Percentiles rank a stretch among this genome's conserved stretches.
Conservation (phyloP, 1,139 yeast genomes). For the Debaryomyces coudertii region DNA sequence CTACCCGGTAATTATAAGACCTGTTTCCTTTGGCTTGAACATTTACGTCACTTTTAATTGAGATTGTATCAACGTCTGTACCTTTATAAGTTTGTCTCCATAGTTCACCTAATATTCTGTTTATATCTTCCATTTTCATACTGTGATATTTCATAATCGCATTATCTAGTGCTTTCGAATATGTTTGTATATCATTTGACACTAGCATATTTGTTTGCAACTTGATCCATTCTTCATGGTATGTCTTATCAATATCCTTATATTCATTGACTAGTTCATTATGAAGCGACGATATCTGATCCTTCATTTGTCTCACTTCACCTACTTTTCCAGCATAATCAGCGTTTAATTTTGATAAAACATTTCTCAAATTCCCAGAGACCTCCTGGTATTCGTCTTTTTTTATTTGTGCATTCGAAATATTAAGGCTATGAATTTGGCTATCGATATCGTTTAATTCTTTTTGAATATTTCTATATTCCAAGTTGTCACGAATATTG, state of each 20-base stretch:
- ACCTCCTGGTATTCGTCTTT: conserved; percentile 66
- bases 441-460: conserved; percentile 34
- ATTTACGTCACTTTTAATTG: conserved; percentile 80
- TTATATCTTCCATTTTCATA: conserved; percentile 90
- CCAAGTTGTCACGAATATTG: conserved; percentile 44
- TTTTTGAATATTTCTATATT: conserved; percentile 32
- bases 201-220: conserved; percentile 77
- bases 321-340: conserved; percentile 80
- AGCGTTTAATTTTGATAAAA: conserved; percentile 61
- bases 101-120: conserved; percentile 80
- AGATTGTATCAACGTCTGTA: conserved; percentile 90
- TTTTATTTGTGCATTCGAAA: conserved; percentile 64
- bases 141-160: conserved; percentile 95
- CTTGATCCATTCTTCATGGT: conserved; percentile 73
- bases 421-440: conserved; percentile 39
- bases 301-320: conserved; percentile 80
- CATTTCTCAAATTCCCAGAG: conserved; percentile 55
- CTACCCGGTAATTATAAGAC: conserved; percentile 89
- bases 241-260: conserved; percentile 62
- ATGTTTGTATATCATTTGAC: conserved; percentile 82
- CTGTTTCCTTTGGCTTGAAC: conserved; percentile 60
- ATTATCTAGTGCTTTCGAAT: conserved; percentile 82
- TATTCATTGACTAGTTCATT: conserved; percentile 72
- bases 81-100: conserved; percentile 97
- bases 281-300: conserved; percentile 61